Evolutionary conservation across 2,329 filamentous ascomycete species (phyloP).

Genomic region (Colletotrichum coccodes): DNA sequence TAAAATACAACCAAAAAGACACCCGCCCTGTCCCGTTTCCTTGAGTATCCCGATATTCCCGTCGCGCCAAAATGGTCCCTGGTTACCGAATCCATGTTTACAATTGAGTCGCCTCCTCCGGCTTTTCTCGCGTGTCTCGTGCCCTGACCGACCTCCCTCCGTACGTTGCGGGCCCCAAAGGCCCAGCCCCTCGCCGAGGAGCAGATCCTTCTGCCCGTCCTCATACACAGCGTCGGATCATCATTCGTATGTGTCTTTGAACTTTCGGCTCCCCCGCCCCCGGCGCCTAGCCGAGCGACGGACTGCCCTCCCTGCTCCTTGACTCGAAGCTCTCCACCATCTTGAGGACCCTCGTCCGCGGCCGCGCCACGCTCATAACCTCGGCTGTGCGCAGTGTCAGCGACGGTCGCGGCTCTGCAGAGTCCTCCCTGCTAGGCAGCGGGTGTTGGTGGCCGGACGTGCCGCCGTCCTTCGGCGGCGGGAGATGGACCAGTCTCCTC

Average conservation of each 20-base stretch:
- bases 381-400: constrained; percentile 56
- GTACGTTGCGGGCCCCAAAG: not conserved
- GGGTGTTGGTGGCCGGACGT: not conserved
- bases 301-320: constrained; percentile 52
- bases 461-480: constrained; percentile 28
- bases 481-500: constrained; percentile 30
- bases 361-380: constrained; percentile 53
- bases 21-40: not conserved
- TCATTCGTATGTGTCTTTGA: not conserved
- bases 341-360: constrained; percentile 58
- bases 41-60: not conserved
- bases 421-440: constrained; percentile 22
- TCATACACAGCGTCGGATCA: not conserved
- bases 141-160: not conserved
- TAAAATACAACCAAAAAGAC: not conserved
- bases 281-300: constrained; percentile 34
- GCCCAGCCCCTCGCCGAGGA: not conserved
- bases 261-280: no score
- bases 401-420: constrained; percentile 41
- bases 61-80: not conserved
- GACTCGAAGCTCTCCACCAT: constrained; percentile 68
- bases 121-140: not conserved
- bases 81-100: not conserved
- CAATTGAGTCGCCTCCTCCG: not conserved
- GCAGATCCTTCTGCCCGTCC: not conserved